Base-by-base conservation (phyloP, 2,329 filamentous ascomycete genomes). In the Beauveria rudraprayagi region DNA sequence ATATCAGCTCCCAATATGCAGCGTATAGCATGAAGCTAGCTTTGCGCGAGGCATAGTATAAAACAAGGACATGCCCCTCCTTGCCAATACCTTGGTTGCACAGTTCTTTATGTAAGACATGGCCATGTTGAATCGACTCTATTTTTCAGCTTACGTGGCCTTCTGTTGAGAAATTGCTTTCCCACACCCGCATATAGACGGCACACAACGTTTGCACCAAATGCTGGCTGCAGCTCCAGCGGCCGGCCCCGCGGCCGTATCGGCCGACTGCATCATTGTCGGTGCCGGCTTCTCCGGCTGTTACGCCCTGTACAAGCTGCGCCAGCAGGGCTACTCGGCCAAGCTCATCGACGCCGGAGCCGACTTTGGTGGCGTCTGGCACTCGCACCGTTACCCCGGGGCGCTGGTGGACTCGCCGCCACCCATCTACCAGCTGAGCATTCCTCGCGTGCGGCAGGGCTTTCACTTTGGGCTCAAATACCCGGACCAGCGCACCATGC, bases 391-490 rank as follows among this genome's bases (percentile, higher is more conserved):
- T 1, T 79, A 78, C 52, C 77, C 77, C 1, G 77, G 76, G 0
- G 74, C 75, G 1, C 69, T 75, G 3, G 75, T 78, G 19, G 77
- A 80, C 55, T 70, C 69, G 1, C 67, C 71, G 56, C 56, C 60
- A 9, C 68, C 70, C 6, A 68, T 70, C 11, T 77, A 76, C 70
- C 70, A 76, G 56, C 69, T 76, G 59, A 70, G 66, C 2, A 44
- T 71, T 8, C 69, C 68, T 0, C 75, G 77, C 37, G 70, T 78
- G 3, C 79, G 71, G 67, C 70, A 75, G 26, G 72, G 74, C 50
- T 83, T 76, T 73, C 73, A 70, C 19, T 83, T 78, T 73, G 68
- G 69, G 10, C 68, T 75, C 63, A 66, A 70, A 37, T 79, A 75
- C 58, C 75, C 77, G 2, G 67, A 61, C 24, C 69, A 72, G 57